Percentiles rank a stretch among this genome's conserved stretches.
phyloP scores from a whole-genome alignment of 352 stramenopile genomes.

The Phytophthora melonis region DNA sequence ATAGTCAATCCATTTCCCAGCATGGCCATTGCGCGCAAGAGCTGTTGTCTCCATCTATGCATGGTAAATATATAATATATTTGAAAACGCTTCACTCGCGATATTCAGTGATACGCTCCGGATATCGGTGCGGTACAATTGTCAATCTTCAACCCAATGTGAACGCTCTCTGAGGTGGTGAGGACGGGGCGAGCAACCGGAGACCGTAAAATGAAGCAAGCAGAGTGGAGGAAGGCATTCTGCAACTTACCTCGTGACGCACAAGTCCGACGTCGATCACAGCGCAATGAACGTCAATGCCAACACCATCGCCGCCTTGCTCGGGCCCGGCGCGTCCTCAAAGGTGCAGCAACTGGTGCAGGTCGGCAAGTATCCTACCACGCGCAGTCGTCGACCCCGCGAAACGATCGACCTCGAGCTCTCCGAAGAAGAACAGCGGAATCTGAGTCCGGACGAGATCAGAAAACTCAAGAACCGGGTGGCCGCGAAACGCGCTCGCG shows the following conservation, averaged over 20 bases:
- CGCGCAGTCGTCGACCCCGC: slow-evolving; percentile 48
- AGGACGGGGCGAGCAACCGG: slow-evolving; percentile 13
- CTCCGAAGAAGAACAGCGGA: slow-evolving; percentile 46
- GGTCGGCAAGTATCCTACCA: slow-evolving; percentile 41
- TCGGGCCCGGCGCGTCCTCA: slow-evolving; percentile 31
- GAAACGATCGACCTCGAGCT: slow-evolving; percentile 65
- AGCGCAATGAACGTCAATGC: slow-evolving; percentile 37
- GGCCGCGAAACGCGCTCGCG: slow-evolving; percentile 61
- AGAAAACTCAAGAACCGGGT: slow-evolving; percentile 81
- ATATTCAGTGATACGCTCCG: slow-evolving; percentile 10
- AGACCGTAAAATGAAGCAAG: slow-evolving; percentile 11
- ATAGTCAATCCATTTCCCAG: not conserved
- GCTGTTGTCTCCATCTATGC: not conserved
- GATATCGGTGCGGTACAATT: slow-evolving; percentile 9
- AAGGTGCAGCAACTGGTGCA: slow-evolving; percentile 36
- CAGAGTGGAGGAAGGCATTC: slow-evolving; percentile 16
- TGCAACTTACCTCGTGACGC: slow-evolving; percentile 27
- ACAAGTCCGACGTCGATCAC: not conserved
- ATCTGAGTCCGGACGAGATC: slow-evolving; percentile 59
- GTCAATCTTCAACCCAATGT: slow-evolving; percentile 10
- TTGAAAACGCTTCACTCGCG: slow-evolving; percentile 7
- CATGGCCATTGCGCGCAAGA: not conserved
- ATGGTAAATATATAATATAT: slow-evolving; percentile 9
- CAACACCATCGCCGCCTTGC: slow-evolving; percentile 34
- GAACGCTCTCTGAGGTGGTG: not conserved